Base-by-base conservation (phyloP, 2,329 filamentous ascomycete species). In the Gyromitra esculenta region DNA sequence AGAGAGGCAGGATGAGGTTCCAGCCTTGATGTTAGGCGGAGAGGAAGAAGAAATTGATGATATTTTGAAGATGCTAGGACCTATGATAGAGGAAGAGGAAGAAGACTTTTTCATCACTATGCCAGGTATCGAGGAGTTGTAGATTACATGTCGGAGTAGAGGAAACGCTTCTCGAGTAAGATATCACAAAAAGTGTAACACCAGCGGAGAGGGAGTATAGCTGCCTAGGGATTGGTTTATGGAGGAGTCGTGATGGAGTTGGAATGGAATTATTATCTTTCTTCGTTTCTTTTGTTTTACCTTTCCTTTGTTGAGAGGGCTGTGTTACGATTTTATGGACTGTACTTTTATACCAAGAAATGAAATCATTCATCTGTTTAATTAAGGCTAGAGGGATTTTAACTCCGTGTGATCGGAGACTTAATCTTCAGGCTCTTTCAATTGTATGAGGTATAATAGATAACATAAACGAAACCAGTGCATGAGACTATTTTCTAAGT, bases 41-140 rank as follows among this genome's bases (percentile, higher is more conserved):
- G 66, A 74, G 18, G 76, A 77, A 25, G 74, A 77, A 11, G 76
- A 73, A 11, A 57, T 73, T 48, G 76, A 70, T 39, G 60, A 76
- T 21, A 60, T 78, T 25, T 41, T 74, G 48, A 75, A 72, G 56
- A 65, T 52, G 21, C 73, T 77, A 18, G 63, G 57, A 9, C 68
- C 72, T 9, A 39, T 76, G 39, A 25, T 65, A 5, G 75, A 75
- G 4, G 76, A 72, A 13, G 73, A 77, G 4, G 71, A 76, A 41
- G 75, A 75, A 15, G 74, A 76, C 25, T 79, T 79, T 56, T 77
- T 76, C 57, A 75, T 79, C 35, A 71, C 37, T 2, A 35, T 79
- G 52, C 76, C 73, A 1, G 25, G 48, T 52, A 15, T 64, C n/a
- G 72, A 70, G 25, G 68, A 50, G 15, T 25, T 13, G 15, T 66